Evolutionary conservation across 371 early-diverging fungal genomes (phyloP), one percentile per base, ranked within the genome.

Genomic region (Rhizopus delemar): DNA sequence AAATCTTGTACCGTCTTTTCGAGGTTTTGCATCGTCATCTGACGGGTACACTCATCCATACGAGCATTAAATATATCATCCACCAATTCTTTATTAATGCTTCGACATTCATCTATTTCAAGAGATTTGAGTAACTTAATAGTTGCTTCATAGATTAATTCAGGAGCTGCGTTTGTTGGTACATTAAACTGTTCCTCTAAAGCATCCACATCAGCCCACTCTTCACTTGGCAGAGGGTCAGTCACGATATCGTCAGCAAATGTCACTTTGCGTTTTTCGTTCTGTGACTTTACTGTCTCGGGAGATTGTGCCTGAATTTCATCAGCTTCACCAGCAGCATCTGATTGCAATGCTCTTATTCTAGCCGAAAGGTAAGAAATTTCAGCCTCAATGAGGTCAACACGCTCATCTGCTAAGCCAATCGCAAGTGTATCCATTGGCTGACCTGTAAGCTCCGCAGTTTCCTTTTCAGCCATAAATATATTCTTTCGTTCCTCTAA

Each of bases 341-440:
- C 89, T 7, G 86, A 84, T 63, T 91, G 89, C 31, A 89, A 63
- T 8, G 86, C 85, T 13, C 82, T 82, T 51, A 92, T 84, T 48
- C 87, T 81, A 41, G 88, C 85, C 32, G 88, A 84, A 28, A 90
- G 66, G 63, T 87, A 90, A 6, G 87, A 74, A 22, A 95, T 85
- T 64, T 94, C 95, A 6, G 92, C 87, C 51, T 92, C 93, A 41
- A 95, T 87, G 52, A 90, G 81, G 34, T 88, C 88, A 41, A 96
- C 80, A 8, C 92, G 87, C 46, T 93, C 93, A 59, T 93, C 91
- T 77, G 90, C 87, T 56, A 90, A 83, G 31, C 82, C 77, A 29
- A 83, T 73, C 0, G 86, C 77, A 58, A 84, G 80, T 55, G 80
- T 77, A 29, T 78, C 76, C 70, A 81, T 67, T 8, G 79, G 60